phyloP scores from a whole-genome alignment of 345 rosid genomes.

The Ailanthus altissimus region DNA sequence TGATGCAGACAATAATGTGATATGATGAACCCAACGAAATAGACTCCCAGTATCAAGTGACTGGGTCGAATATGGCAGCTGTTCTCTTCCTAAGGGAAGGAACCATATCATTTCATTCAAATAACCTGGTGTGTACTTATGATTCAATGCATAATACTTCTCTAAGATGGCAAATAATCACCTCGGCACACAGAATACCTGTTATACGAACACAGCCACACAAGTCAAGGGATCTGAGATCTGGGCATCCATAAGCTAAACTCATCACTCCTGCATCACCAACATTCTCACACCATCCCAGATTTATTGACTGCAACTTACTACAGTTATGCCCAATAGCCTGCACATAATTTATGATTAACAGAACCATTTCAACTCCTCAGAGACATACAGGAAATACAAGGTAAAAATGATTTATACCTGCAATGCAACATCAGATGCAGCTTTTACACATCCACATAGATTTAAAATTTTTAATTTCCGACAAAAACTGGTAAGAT shows the following conservation, averaged over 20 bases:
- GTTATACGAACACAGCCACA: slow-evolving; percentile 85
- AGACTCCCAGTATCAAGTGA: too few species aligned
- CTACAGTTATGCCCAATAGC: slow-evolving; percentile 83
- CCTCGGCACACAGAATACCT: slow-evolving; percentile 44
- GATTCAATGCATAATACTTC: background rate
- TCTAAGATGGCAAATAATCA: background rate
- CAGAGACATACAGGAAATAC: background rate
- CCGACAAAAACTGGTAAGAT: slow-evolving; percentile 56
- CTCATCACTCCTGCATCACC: slow-evolving; percentile 82
- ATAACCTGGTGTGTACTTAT: background rate
- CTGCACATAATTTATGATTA: slow-evolving; percentile 36
- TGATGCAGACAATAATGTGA: too few species aligned
- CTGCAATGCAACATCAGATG: slow-evolving; percentile 81
- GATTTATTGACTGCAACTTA: slow-evolving; percentile 68
- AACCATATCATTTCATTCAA: background rate
- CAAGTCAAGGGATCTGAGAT: slow-evolving; percentile 73
- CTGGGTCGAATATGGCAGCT: background rate
- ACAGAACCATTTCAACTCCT: background rate
- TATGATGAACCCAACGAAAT: too few species aligned
- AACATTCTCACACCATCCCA: slow-evolving; percentile 96
- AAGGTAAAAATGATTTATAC: slow-evolving; percentile 26
- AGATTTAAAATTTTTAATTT: slow-evolving; percentile 74
- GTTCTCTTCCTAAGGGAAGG: background rate
- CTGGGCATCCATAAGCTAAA: slow-evolving; percentile 89
- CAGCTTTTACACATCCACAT: slow-evolving; percentile 88